Evolutionary conservation across 169 alveolate species (phyloP), one percentile per base, ranked within the genome.

Genomic region (Neospora caninum): DNA sequence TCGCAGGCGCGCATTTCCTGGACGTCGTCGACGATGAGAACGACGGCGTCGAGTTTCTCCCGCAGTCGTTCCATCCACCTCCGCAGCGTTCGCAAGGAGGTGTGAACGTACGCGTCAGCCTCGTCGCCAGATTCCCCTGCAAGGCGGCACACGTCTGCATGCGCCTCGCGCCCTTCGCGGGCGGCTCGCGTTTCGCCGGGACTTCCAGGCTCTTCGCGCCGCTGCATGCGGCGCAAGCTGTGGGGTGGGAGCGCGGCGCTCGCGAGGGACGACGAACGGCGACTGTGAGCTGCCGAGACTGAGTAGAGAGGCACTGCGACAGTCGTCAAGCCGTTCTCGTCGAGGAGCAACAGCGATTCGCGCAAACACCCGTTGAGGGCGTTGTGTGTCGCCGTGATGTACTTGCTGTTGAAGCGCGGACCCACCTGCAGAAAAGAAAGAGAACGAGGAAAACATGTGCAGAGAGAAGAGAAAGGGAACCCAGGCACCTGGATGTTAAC

Each of bases 381-480:
- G 53, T 91, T 91, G 80, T 91, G 94, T 39, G 94, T 91, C 73
- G 94, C 94, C 34, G 94, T 91, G 42, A 91, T 64, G 67, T 91
- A 91, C 31, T 64, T 49, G 67, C 82, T 91, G n/a, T 84, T 91
- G 58, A 34, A 73, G 41, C 94, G 94, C 34, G 94, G 94, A 16
- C 88, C 82, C 54, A 91, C 94, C 94, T 91, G 94, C 80, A 34
- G 84, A 41, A 13, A 36, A n/a, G 18, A 18, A 13, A 13, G 43
- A 2, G 43, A 73, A 36, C 18, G 84, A 73, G 43, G 84, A n/a
- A n/a, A 36, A n/a, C 41, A 22, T 6, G n/a, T 73, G 27, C 42
- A 22, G 45, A 73, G 20, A n/a, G n/a, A 20, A 13, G n/a, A 31
- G n/a, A n/a, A 73, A 2, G 4, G 25, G 84, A 36, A 73, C 9